Percentiles rank a stretch among this genome's conserved stretches.
These are phyloP conservation scores for Senna siamea DNA, from an alignment of 306 rosid species.

Conservation along the genomic window DNA sequence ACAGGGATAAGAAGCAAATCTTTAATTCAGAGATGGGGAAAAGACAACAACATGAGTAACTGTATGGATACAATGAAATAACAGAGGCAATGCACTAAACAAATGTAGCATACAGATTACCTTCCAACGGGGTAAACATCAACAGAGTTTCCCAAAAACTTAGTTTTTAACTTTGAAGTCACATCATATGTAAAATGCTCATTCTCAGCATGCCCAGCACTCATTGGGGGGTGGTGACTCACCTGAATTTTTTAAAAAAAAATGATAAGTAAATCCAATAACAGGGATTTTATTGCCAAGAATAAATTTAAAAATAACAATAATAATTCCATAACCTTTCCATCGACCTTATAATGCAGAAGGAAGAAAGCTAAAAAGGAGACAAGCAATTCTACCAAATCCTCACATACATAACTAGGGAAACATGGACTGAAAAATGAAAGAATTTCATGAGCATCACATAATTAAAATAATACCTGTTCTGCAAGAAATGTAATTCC, in stretches of 20 bases:
- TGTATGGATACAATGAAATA: neutral
- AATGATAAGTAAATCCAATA: neutral
- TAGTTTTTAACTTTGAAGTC: slow-evolving; percentile 77
- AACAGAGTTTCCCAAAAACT: slow-evolving; percentile 68
- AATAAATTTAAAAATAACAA: neutral
- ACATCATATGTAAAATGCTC: slow-evolving; percentile 72
- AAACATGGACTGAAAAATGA: neutral
- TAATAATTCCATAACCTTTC: neutral
- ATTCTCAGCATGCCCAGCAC: slow-evolving; percentile 78
- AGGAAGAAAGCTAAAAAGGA: neutral
- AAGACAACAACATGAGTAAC: neutral
- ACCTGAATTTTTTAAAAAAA: slow-evolving; percentile 45
- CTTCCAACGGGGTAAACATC: slow-evolving; percentile 83
- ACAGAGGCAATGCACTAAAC: neutral
- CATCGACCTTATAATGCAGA: neutral
- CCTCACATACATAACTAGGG: neutral
- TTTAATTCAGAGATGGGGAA: neutral
- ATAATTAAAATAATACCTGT: slow-evolving; percentile 56
- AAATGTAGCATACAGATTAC: slow-evolving; percentile 34
- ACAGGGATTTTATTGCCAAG: neutral
- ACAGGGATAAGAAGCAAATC: slow-evolving; percentile 23
- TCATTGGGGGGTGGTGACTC: slow-evolving; percentile 83
- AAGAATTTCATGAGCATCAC: slow-evolving; percentile 3
- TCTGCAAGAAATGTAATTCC: slow-evolving; percentile 69
- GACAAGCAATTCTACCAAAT: neutral